Conservation (phyloP, 495 filamentous ascomycete species). For the Cercophora samala region DNA sequence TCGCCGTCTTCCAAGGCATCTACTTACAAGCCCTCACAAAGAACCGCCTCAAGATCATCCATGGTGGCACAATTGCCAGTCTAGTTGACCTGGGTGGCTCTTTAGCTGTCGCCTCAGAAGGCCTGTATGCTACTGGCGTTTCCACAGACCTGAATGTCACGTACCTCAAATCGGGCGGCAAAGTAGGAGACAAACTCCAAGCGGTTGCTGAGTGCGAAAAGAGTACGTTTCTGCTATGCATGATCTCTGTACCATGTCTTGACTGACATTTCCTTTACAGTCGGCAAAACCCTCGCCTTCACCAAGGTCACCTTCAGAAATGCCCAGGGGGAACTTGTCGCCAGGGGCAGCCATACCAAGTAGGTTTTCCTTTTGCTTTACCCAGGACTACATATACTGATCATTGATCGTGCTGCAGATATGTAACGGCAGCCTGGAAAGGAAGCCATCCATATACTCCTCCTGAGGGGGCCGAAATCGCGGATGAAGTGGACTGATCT, state of each 20-base stretch:
- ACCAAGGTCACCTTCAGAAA: slow-evolving; percentile 81
- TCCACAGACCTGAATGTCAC: slow-evolving; percentile 95
- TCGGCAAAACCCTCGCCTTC: slow-evolving; percentile 89
- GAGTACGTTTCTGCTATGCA: slow-evolving; percentile 51
- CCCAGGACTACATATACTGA: background rate
- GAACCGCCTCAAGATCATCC: slow-evolving; percentile 87
- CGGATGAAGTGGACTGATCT: slow-evolving; percentile 15
- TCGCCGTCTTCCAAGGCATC: background rate
- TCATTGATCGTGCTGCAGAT: slow-evolving; percentile 12
- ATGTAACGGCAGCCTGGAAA: slow-evolving; percentile 24
- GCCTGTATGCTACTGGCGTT: slow-evolving; percentile 84
- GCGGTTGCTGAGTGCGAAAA: slow-evolving; percentile 78
- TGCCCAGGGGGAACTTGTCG: slow-evolving; percentile 69
- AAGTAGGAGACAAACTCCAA: slow-evolving; percentile 69
- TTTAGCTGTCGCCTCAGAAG: slow-evolving; percentile 85
- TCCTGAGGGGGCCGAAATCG: slow-evolving; percentile 18
- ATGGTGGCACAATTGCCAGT: slow-evolving; percentile 92
- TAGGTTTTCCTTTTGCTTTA: slow-evolving; percentile 39
- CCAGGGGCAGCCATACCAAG: slow-evolving; percentile 95
- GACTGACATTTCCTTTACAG: slow-evolving; percentile 42
- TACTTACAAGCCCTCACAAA: slow-evolving; percentile 32
- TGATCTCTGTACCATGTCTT: background rate
- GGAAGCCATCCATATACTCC: slow-evolving; percentile 12
- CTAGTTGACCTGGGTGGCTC: slow-evolving; percentile 96
- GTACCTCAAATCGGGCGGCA: slow-evolving; percentile 80